A percentile compares a stretch with the other conserved stretches of the same genome.
These are phyloP conservation scores for Hanseniaspora gamundiae DNA, from an alignment of 1,139 yeast species.

Conservation along the genomic window DNA sequence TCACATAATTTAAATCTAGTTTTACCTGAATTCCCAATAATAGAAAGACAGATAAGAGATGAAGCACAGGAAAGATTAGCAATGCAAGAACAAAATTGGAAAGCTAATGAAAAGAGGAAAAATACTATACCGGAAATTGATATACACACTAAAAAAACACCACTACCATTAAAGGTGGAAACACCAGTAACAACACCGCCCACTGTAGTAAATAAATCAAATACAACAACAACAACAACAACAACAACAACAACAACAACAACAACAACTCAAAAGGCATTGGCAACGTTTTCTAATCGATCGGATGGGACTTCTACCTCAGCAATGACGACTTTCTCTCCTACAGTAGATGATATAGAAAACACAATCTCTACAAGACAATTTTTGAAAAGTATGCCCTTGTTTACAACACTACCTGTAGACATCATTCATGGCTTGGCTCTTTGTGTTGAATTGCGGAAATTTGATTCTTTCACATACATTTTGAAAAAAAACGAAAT, in stretches of 20 bases:
- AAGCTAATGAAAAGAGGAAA: conserved; percentile 17
- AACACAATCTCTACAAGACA: conserved; percentile 44
- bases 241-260: neutral
- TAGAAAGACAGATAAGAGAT: conserved; percentile 58
- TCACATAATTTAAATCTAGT: conserved; percentile 50
- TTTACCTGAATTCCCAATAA: conserved; percentile 46
- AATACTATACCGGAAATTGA: neutral
- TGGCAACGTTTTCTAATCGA: neutral
- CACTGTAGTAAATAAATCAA: conserved; percentile 4
- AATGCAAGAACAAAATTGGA: conserved; percentile 49
- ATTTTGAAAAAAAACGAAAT: conserved; percentile 46
- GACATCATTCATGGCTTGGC: conserved; percentile 52
- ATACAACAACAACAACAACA: neutral
- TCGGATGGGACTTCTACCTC: neutral
- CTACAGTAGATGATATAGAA: conserved; percentile 31
- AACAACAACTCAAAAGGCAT: neutral
- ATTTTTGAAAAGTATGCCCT: conserved; percentile 43
- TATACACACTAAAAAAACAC: too few relatives aligned
- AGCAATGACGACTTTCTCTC: neutral
- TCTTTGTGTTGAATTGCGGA: conserved; percentile 45
- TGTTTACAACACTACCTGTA: conserved; percentile 45
- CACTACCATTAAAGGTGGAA: too few relatives aligned
- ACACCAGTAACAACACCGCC: too few relatives aligned
- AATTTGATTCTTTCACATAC: conserved; percentile 43
- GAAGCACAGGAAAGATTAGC: conserved; percentile 70